Evolutionary conservation across 2,329 filamentous ascomycete genomes (phyloP), one percentile per base, ranked within the genome.

Genomic region (Trichoderma guizhouense): DNA sequence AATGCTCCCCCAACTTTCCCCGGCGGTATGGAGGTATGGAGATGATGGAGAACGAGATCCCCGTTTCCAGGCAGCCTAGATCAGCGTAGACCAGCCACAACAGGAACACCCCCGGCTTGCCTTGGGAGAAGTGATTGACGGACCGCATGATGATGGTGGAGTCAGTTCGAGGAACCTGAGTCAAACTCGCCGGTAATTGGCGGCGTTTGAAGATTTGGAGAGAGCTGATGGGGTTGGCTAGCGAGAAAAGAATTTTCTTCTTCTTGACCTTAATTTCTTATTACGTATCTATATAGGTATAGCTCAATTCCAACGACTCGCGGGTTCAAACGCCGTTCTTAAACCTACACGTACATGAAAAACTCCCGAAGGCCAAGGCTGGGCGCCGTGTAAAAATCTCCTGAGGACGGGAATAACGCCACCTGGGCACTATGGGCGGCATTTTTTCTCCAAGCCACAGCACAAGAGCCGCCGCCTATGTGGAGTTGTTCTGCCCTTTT

Each of bases 1-100:
- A 9, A 24, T 62, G 39, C 43, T 69, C 66, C 66, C 67, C 67
- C 67, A 69, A 62, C 67, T 69, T 69, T 62, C 67, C 67, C 57
- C 67, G 55, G 67, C 39, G 67, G 57, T 58, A 58, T 67, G 64
- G 64, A 39, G 64, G 57, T 28, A 58, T 67, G 64, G 39, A 43
- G 39, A 43, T 43, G 34, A 43, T 43, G 39, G 67, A 69, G 67
- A 69, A 62, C 28, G 67, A 61, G 53, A 69, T 69, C 67, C 64
- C 64, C 57, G 57, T 69, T 62, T 69, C 39, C n/a, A 43, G 43
- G 67, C 55, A 62, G 67, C 67, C 57, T 69, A 58, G 55, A 36
- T 51, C n/a, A 69, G 66, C 57, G 26, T 53, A n/a, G 55, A 15
- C 67, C 67, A 51, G 12, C 66, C 57, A 36, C n/a, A 58, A 67